phyloP scores from a whole-genome alignment of 2,329 filamentous ascomycete species.

The Cladophialophora bantiana region DNA sequence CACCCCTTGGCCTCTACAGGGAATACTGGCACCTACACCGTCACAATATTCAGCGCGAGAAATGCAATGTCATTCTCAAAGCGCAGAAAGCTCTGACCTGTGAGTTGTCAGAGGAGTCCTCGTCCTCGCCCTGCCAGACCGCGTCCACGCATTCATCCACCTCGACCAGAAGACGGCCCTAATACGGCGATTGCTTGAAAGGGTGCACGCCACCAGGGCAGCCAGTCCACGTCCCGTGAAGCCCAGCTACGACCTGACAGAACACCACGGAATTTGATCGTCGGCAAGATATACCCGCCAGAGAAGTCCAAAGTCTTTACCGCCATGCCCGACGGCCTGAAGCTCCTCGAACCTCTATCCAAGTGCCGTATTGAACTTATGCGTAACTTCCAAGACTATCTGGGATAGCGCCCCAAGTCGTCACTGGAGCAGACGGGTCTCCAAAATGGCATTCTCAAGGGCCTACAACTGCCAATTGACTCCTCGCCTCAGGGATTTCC shows the following conservation, averaged over 20 bases:
- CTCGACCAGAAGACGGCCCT: neutral
- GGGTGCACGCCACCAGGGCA: neutral
- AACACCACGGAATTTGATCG: neutral
- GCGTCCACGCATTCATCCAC: neutral
- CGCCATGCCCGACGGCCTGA: conserved; percentile 1
- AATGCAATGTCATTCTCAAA: conserved; percentile 4
- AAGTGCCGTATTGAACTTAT: neutral
- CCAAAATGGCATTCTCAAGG: neutral
- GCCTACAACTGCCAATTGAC: neutral
- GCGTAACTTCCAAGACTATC: conserved; percentile 4
- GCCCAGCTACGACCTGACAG: neutral
- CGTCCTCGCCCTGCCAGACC: neutral
- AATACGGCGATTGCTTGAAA: neutral
- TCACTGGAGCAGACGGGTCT: neutral
- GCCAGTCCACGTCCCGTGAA: neutral
- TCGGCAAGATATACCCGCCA: neutral
- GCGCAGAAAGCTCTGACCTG: conserved; percentile 17
- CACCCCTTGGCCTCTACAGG: conserved; percentile 3
- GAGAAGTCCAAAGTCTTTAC: neutral
- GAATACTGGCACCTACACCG: conserved; percentile 12
- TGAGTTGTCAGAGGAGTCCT: neutral
- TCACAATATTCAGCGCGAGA: conserved; percentile 6
- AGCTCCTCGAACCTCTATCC: neutral
- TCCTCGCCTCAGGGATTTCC: neutral
- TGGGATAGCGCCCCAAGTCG: conserved; percentile 1